Evolutionary conservation across 1,139 yeast species (phyloP).

Genomic region (Scheffersomyces cryptocercus): DNA sequence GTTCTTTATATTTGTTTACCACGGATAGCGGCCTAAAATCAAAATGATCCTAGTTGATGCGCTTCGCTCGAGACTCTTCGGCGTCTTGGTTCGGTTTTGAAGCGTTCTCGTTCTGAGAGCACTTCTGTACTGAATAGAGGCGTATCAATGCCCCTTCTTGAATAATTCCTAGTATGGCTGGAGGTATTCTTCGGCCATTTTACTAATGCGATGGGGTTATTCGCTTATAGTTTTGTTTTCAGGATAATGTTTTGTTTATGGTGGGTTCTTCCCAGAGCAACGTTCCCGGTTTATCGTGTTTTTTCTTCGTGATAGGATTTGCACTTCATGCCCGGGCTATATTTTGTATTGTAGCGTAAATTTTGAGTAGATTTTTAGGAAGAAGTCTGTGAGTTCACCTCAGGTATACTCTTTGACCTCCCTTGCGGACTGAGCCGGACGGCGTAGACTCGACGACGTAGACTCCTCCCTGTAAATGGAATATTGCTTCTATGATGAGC

Average conservation of each 20-base stretch:
- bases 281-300: conserved; percentile 52
- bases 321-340: conserved; percentile 59
- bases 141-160: conserved; percentile 7
- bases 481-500: too few species aligned
- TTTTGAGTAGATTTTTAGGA: background rate
- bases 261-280: conserved; percentile 46
- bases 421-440: too few species aligned
- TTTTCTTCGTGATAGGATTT: conserved; percentile 39
- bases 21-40: conserved; percentile 40
- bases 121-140: conserved; percentile 8
- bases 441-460: too few species aligned
- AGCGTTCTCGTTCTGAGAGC: conserved; percentile 23
- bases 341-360: conserved; percentile 13
- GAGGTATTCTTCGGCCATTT: conserved; percentile 1
- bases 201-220: conserved; percentile 3
- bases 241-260: conserved; percentile 24
- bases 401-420: too few species aligned
- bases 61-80: conserved; percentile 5
- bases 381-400: too few species aligned
- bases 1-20: conserved; percentile 44
- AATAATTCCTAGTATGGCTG: conserved; percentile 4
- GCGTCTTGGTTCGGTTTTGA: conserved; percentile 8
- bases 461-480: too few species aligned
- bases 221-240: conserved; percentile 23
- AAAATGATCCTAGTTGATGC: conserved; percentile 28